Conservation (phyloP, 1,284 basidiomycete genomes). For the Xerocomus amazonicus region DNA sequence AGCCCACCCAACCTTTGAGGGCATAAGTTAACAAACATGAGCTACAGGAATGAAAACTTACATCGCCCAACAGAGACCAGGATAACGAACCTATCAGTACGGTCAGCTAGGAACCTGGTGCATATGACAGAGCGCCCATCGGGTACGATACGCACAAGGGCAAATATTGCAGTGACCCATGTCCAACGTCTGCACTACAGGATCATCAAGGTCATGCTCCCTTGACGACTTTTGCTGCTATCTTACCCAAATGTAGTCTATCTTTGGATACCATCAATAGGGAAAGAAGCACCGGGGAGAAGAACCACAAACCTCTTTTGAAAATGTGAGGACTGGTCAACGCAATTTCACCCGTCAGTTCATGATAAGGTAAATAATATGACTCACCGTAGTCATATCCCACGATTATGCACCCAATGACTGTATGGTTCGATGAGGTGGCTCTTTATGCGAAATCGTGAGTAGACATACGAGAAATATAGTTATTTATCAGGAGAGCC, state of each 20-base stretch:
- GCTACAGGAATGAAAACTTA: background rate
- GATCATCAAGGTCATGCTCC: background rate
- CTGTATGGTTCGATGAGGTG: background rate
- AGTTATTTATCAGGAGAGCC: background rate
- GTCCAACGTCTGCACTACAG: conserved; percentile 15
- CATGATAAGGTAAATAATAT: background rate
- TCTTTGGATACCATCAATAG: conserved; percentile 1
- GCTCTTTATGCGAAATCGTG: background rate
- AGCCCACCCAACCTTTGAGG: background rate
- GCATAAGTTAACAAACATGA: background rate
- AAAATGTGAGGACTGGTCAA: conserved; percentile 12
- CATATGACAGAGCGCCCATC: background rate
- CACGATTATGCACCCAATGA: background rate
- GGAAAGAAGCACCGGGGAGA: background rate
- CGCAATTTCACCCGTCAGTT: background rate
- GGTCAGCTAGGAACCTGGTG: background rate
- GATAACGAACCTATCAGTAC: conserved; percentile 14
- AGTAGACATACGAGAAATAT: background rate
- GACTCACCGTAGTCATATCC: conserved; percentile 17
- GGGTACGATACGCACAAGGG: conserved; percentile 10
- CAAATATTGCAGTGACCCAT: conserved; percentile 12
- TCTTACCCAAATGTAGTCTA: conserved; percentile 16
- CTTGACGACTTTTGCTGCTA: too few relatives aligned
- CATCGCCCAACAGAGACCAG: conserved; percentile 13
- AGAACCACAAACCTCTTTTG: conserved; percentile 9